A percentile compares a stretch with the other conserved stretches of the same genome.
These are phyloP conservation scores for Hansfordia pulvinata DNA, from an alignment of 2,329 filamentous ascomycete genomes.

Conservation along the genomic window DNA sequence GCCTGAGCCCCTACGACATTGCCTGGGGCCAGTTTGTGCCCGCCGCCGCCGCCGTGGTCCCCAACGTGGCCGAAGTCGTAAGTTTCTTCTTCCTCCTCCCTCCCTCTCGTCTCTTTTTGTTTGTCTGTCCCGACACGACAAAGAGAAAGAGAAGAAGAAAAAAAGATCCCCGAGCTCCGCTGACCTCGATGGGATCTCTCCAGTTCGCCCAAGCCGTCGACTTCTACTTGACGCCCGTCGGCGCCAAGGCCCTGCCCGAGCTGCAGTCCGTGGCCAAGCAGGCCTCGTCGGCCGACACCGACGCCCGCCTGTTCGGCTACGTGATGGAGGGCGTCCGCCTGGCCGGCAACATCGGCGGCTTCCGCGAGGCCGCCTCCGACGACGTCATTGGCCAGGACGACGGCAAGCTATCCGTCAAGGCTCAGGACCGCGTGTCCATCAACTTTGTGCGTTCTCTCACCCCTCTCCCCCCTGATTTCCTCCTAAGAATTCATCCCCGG, in stretches of 20 bases:
- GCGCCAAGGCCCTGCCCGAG: constrained; percentile 40
- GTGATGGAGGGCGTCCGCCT: constrained; percentile 60
- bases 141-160: no score
- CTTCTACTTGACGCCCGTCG: constrained; percentile 51
- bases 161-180: no score
- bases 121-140: constrained; percentile 8
- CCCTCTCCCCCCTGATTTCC: constrained; percentile 18
- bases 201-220: constrained; percentile 61
- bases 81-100: constrained; percentile 11
- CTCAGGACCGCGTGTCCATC: constrained; percentile 48
- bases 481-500: constrained; percentile 18
- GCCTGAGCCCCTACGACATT: constrained; percentile 50
- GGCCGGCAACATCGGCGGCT: constrained; percentile 46
- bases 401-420: constrained; percentile 34
- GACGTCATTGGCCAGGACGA: constrained; percentile 37
- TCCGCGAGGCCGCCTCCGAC: constrained; percentile 35
- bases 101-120: neutral
- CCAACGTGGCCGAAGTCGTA: constrained; percentile 56
- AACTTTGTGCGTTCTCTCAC: constrained; percentile 35
- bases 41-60: constrained; percentile 50
- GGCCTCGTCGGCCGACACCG: constrained; percentile 39
- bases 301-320: constrained; percentile 54
- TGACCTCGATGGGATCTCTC: no score
- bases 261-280: constrained; percentile 45
- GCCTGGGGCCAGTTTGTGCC: constrained; percentile 60